Evolutionary conservation across 2,329 filamentous ascomycete genomes (phyloP).

Genomic region (Coniochaeta pulveracea): DNA sequence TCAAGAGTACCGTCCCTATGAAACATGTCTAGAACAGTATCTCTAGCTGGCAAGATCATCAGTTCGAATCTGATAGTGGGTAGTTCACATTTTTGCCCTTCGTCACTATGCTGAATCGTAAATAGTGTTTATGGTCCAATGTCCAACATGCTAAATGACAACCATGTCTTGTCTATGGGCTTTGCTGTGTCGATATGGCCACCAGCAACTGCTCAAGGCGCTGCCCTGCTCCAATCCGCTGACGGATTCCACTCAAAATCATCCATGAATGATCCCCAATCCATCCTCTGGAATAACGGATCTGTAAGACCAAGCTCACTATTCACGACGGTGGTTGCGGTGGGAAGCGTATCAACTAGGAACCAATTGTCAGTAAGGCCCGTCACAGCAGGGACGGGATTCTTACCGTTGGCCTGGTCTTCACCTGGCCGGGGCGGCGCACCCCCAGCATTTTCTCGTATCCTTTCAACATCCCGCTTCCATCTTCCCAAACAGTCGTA

Average conservation of each 20-base stretch:
- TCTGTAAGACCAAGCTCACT: conserved; percentile 16
- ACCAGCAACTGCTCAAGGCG: background rate
- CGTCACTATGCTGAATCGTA: background rate
- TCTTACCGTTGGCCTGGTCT: too few species aligned
- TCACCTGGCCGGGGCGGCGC: background rate
- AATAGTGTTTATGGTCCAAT: too few species aligned
- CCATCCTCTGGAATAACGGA: conserved; percentile 28
- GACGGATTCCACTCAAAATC: conserved; percentile 38
- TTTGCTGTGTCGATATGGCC: too few species aligned
- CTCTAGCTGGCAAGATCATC: too few species aligned
- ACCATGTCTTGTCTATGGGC: too few species aligned
- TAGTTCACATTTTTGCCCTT: background rate
- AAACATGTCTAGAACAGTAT: too few species aligned
- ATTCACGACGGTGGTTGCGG: conserved; percentile 6
- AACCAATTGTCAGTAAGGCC: background rate
- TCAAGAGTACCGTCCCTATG: too few species aligned
- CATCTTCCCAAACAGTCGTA: conserved; percentile 38
- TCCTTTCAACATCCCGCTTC: conserved; percentile 28
- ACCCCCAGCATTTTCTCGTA: conserved; percentile 15
- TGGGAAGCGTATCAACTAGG: background rate
- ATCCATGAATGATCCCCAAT: conserved; percentile 38
- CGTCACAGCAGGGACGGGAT: too few species aligned
- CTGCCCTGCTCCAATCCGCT: too few species aligned
- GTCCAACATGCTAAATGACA: too few species aligned
- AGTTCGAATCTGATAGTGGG: too few species aligned